Evolutionary conservation across 306 rosid genomes (phyloP).

Genomic region (Pachyrhizus erosus): DNA sequence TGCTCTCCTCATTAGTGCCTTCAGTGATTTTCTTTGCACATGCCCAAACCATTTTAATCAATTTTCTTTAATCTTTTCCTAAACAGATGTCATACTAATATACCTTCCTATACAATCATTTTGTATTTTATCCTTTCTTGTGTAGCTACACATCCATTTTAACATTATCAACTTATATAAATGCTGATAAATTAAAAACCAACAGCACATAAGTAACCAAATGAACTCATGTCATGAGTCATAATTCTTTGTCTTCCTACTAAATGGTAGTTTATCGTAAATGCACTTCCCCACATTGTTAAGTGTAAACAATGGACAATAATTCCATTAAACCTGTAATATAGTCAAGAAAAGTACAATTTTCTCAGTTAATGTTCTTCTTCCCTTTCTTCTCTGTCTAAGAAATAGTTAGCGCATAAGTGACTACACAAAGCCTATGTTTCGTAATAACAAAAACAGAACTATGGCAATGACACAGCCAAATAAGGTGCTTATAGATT

Average conservation of each 20-base stretch:
- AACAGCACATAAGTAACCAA: background rate
- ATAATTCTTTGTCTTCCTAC: background rate
- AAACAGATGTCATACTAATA: background rate
- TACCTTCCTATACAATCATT: background rate
- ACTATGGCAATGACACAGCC: background rate
- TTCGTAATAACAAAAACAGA: background rate
- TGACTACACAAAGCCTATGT: background rate
- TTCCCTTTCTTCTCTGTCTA: background rate
- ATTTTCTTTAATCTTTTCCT: background rate
- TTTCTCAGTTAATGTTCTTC: background rate
- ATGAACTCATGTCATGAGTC: background rate
- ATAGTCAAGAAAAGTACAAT: background rate
- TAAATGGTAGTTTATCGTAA: background rate
- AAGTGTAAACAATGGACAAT: background rate
- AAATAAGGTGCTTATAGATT: background rate
- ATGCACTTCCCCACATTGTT: background rate
- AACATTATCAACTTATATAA: background rate
- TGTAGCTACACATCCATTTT: background rate
- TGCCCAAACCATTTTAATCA: background rate
- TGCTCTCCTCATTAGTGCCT: background rate
- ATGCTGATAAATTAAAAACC: background rate
- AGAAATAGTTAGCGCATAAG: background rate
- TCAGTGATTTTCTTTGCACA: background rate
- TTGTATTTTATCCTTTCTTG: background rate
- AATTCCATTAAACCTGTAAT: background rate